Percentiles rank a stretch among this genome's conserved stretches.
These are phyloP conservation scores for Daedaleopsis nitida DNA, from an alignment of 768 basidiomycete species.

Conservation along the genomic window DNA sequence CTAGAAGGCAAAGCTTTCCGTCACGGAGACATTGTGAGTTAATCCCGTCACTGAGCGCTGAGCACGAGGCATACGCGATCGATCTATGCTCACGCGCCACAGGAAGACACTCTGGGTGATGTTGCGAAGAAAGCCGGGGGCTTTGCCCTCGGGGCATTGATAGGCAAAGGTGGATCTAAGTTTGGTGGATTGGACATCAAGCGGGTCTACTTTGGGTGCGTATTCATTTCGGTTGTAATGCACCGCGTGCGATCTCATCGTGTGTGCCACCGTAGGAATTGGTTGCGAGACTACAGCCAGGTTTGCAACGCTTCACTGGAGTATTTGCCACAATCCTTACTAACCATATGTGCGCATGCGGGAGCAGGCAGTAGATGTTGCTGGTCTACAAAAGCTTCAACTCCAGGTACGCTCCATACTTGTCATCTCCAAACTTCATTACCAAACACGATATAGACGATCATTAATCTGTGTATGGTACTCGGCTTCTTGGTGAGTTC, in stretches of 20 bases:
- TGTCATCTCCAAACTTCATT: background rate
- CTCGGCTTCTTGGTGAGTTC: constrained; percentile 80
- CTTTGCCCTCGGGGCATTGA: constrained; percentile 58
- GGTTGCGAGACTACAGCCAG: constrained; percentile 89
- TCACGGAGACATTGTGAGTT: constrained; percentile 81
- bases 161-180: constrained; percentile 60
- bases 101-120: constrained; percentile 74
- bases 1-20: constrained; percentile 85
- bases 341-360: background rate
- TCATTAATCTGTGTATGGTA: constrained; percentile 86
- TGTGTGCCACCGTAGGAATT: constrained; percentile 52
- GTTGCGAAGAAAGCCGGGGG: constrained; percentile 58
- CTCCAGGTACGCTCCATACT: constrained; percentile 50
- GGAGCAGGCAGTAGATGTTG: constrained; percentile 83
- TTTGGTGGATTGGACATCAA: constrained; percentile 83
- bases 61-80: constrained; percentile 14
- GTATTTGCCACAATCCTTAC: background rate
- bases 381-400: constrained; percentile 71
- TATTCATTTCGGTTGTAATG: background rate
- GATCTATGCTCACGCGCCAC: constrained; percentile 8
- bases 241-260: background rate
- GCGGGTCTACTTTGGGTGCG: constrained; percentile 79
- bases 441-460: constrained; percentile 52
- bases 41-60: background rate
- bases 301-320: constrained; percentile 30